Base-by-base conservation (phyloP, 805 yeast species). In the Ogataea salicorniae region DNA sequence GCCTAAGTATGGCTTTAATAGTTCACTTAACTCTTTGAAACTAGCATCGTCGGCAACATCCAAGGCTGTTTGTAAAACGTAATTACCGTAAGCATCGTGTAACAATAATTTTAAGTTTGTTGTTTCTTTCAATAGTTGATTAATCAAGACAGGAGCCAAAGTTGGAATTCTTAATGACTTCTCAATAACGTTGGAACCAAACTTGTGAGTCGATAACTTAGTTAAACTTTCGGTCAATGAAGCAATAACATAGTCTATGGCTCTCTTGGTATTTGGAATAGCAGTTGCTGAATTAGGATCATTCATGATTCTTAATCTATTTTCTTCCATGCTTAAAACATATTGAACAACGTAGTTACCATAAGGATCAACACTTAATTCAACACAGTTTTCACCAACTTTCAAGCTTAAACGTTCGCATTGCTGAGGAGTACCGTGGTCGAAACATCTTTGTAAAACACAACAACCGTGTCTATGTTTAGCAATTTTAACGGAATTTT, bases 391-490 rank as follows among this genome's bases (percentile, higher is more conserved):
- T 44, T 74, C 74, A 18, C 94, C 86, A 40, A 92, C 83, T 52
- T 78, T 79, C 26, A 74, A 63, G 22, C 89, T 82, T 46, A 94
- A 73, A 50, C 77, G 80, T 53, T 74, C 73, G 47, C 89, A 77
- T 67, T 94, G 97, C 37, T 68, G 73, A 4, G 69, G 68, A 20
- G 82, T 77, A 4, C 98, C 97, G 66, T 85, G 87, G 66, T 94
- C 98, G 57, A 94, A 76, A 66, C 98, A 91, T 58, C 98, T 79
- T 69, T 92, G 99, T 48, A 92, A 73, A 23, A 92, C 98, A 68
- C 98, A 92, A 70, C 99, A 94, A 6, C 98, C 99, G 62, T 94
- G 98, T 61, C 97, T 80, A 62, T 94, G 98, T 41, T 95, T 89
- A 5, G 97, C 95, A 47, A 94, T 88, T 48, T 81, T 84, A 36